A percentile compares a stretch with the other conserved stretches of the same genome.
phyloP scores from a whole-genome alignment of 106 monocot genomes.

The Cymbidium sinense region DNA sequence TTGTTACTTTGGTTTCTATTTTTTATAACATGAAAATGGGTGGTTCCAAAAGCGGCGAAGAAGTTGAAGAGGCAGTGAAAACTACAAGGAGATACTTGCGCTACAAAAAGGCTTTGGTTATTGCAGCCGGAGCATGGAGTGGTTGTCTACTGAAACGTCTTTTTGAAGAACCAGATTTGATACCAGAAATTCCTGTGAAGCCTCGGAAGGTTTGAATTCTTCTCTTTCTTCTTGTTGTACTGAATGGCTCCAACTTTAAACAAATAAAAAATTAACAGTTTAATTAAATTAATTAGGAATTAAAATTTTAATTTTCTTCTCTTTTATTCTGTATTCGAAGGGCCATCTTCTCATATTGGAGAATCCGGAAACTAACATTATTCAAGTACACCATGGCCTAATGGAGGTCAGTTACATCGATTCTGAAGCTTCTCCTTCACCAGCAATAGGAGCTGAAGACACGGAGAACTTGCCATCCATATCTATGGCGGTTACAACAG shows the following conservation, averaged over 20 bases:
- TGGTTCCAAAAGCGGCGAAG: constrained; percentile 48
- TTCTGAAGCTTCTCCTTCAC: constrained; percentile 34
- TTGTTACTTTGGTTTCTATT: neutral
- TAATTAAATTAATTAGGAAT: too few species aligned
- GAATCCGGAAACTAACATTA: constrained; percentile 34
- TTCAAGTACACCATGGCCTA: constrained; percentile 70
- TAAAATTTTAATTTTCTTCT: too few species aligned
- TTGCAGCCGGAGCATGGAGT: constrained; percentile 82
- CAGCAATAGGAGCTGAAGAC: constrained; percentile 6
- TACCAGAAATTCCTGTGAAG: constrained; percentile 55
- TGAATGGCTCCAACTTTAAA: too few species aligned
- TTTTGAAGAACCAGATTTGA: constrained; percentile 9
- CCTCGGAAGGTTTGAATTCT: constrained; percentile 66
- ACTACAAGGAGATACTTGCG: constrained; percentile 52
- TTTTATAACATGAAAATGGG: constrained; percentile 9
- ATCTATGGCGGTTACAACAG: constrained; percentile 76
- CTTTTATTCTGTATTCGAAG: constrained; percentile 29
- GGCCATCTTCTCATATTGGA: constrained; percentile 80
- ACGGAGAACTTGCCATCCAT: constrained; percentile 34
- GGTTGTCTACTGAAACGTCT: constrained; percentile 46
- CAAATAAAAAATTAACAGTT: too few species aligned
- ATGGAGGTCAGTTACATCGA: constrained; percentile 84
- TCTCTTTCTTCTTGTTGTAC: neutral
- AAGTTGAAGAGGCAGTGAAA: constrained; percentile 61
- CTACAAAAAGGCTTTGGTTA: constrained; percentile 53